phyloP scores from a whole-genome alignment of 495 filamentous ascomycete species.

The Neurospora pannonica region DNA sequence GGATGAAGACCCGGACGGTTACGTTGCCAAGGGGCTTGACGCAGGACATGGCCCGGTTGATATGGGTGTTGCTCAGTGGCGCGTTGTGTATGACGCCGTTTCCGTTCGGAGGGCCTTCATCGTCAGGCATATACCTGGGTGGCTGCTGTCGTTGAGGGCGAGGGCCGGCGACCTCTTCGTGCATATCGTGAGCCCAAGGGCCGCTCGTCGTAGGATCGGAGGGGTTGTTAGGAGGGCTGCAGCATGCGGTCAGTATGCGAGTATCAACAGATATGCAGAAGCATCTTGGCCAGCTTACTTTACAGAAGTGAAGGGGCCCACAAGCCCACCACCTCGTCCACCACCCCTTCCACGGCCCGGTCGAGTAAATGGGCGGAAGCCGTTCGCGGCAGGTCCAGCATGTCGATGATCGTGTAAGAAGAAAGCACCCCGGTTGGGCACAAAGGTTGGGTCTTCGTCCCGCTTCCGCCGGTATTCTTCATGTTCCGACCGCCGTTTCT shows the following conservation, averaged over 20 bases:
- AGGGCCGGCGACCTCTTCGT: slow-evolving; percentile 62
- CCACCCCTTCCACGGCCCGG: slow-evolving; percentile 28
- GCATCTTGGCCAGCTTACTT: slow-evolving; percentile 37
- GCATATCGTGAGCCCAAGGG: slow-evolving; percentile 91
- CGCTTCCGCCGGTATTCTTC: slow-evolving; percentile 82
- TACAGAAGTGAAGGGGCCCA: slow-evolving; percentile 46
- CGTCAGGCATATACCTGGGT: slow-evolving; percentile 24
- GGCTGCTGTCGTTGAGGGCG: slow-evolving; percentile 22
- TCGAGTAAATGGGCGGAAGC: slow-evolving; percentile 61
- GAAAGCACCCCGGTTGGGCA: slow-evolving; percentile 89
- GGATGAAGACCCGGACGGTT: slow-evolving; percentile 63
- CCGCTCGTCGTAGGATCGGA: slow-evolving; percentile 54
- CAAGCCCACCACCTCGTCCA: slow-evolving; percentile 42
- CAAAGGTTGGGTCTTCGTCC: slow-evolving; percentile 86
- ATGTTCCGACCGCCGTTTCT: slow-evolving; percentile 65
- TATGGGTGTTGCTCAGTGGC: slow-evolving; percentile 27
- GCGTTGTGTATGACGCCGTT: slow-evolving; percentile 37
- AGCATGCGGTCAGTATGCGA: slow-evolving; percentile 24
- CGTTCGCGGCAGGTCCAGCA: slow-evolving; percentile 62
- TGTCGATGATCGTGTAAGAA: slow-evolving; percentile 94
- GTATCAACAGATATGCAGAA: background rate
- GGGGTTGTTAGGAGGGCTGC: slow-evolving; percentile 36
- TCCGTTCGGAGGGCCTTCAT: slow-evolving; percentile 35
- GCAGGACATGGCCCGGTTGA: slow-evolving; percentile 52
- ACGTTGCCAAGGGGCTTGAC: slow-evolving; percentile 63